phyloP scores from a whole-genome alignment of 2,329 filamentous ascomycete genomes.

The Colletotrichum acutatum region DNA sequence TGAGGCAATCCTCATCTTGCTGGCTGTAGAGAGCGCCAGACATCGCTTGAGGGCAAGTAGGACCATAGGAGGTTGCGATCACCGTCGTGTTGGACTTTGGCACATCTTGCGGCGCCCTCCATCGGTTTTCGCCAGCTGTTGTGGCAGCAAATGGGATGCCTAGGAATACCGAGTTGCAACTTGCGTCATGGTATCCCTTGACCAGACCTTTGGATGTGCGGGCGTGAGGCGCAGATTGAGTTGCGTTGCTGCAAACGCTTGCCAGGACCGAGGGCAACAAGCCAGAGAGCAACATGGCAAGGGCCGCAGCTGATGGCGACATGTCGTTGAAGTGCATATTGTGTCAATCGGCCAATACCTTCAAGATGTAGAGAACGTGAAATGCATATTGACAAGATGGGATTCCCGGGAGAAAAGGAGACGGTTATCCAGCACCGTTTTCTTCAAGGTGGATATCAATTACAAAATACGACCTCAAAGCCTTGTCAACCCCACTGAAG shows the following conservation, averaged over 20 bases:
- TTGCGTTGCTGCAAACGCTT: slow-evolving; percentile 3
- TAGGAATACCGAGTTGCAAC: slow-evolving; percentile 47
- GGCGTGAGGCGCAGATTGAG: slow-evolving; percentile 19
- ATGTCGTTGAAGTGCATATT: slow-evolving; percentile 26
- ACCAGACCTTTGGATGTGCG: slow-evolving; percentile 44
- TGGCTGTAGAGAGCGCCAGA: slow-evolving; percentile 36
- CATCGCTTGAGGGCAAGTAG: slow-evolving; percentile 42
- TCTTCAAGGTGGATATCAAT: background rate
- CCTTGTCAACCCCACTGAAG: background rate
- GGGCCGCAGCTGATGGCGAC: background rate
- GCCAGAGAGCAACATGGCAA: slow-evolving; percentile 13
- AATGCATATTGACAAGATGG: background rate
- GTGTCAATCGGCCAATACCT: background rate
- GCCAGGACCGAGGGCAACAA: slow-evolving; percentile 3
- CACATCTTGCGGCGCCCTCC: slow-evolving; percentile 43
- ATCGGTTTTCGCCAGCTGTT: slow-evolving; percentile 50
- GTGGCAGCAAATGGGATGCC: slow-evolving; percentile 52
- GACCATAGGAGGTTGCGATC: slow-evolving; percentile 41
- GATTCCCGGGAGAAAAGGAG: background rate
- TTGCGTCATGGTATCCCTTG: slow-evolving; percentile 49
- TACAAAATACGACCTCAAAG: background rate
- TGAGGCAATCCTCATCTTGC: slow-evolving; percentile 54
- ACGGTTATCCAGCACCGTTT: background rate
- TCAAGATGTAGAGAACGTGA: background rate
- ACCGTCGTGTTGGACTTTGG: slow-evolving; percentile 36